Percentiles rank a stretch among this genome's conserved stretches.
Evolutionary conservation across 208 protist species (phyloP).

Genomic region (Angomonas ambiguus): DNA sequence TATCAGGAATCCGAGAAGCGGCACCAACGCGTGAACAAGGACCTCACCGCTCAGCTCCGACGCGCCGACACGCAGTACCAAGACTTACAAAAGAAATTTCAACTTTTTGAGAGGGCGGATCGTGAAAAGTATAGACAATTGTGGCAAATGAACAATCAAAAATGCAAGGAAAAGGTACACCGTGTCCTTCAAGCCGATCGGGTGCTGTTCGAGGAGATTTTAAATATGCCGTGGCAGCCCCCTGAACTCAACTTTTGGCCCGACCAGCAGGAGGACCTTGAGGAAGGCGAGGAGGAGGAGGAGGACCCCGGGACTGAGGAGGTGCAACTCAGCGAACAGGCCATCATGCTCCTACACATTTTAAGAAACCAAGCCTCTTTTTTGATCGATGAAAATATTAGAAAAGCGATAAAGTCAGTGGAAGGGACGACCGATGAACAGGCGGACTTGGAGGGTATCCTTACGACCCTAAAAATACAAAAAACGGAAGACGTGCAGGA

Average conservation of each 20-base stretch:
- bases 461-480: conserved; percentile 89
- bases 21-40: conserved; percentile 91
- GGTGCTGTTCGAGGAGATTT: conserved; percentile 94
- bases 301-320: conserved; percentile 36
- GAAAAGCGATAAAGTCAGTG: conserved; percentile 53
- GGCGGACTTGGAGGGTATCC: conserved; percentile 87
- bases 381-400: conserved; percentile 80
- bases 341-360: conserved; percentile 81
- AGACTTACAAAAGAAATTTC: conserved; percentile 95
- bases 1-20: conserved; percentile 89
- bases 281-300: conserved; percentile 39
- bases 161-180: conserved; percentile 83
- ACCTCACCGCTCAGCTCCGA: conserved; percentile 92
- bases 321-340: conserved; percentile 69
- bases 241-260: conserved; percentile 80
- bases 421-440: conserved; percentile 78
- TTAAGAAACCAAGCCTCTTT: conserved; percentile 85
- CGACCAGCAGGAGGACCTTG: conserved; percentile 35
- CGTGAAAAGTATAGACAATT: conserved; percentile 91
- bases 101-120: conserved; percentile 91
- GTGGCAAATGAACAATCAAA: conserved; percentile 94
- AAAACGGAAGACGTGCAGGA: conserved; percentile 82
- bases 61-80: conserved; percentile 93
- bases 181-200: conserved; percentile 91
- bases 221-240: conserved; percentile 86